These are phyloP conservation scores for Colletotrichum gigasporum DNA, from an alignment of 2,329 filamentous ascomycete species.

Conservation along the genomic window DNA sequence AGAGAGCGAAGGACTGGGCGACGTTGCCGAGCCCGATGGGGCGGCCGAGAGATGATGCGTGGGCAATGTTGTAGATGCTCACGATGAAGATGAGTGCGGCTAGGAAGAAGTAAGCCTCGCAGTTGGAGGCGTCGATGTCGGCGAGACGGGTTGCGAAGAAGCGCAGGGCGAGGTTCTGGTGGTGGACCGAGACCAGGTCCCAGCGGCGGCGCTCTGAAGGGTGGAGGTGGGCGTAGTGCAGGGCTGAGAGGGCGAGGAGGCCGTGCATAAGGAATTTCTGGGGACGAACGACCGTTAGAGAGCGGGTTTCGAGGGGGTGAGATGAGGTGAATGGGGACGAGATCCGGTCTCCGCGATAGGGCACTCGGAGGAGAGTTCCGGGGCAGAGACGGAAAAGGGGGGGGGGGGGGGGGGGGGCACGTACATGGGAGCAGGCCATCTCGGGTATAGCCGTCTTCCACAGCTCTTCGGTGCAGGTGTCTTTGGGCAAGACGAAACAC, in stretches of 20 bases:
- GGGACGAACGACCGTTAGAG: conserved; percentile 35
- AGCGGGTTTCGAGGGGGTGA: neutral
- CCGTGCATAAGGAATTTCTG: conserved; percentile 43
- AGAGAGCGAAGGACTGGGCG: conserved; percentile 42
- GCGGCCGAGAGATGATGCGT: neutral
- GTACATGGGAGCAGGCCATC: conserved; percentile 27
- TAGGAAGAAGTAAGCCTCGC: conserved; percentile 43
- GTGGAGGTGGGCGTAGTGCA: conserved; percentile 40
- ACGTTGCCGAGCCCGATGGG: conserved; percentile 40
- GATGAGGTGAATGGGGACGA: no score
- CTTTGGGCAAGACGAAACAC: conserved; percentile 39
- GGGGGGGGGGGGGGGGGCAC: neutral
- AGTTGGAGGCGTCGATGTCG: conserved; percentile 40
- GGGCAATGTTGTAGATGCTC: conserved; percentile 40
- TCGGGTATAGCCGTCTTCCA: conserved; percentile 30
- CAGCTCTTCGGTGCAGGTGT: conserved; percentile 28
- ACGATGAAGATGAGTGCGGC: conserved; percentile 44
- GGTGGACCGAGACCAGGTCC: conserved; percentile 41
- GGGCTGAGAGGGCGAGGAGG: conserved; percentile 42
- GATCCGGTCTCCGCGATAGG: no score
- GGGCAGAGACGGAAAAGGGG: no score
- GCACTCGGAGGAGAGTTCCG: no score
- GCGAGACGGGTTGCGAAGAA: conserved; percentile 40
- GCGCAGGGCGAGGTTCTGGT: conserved; percentile 42
- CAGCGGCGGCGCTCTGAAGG: conserved; percentile 36